Base-by-base conservation (phyloP, 2,329 filamentous ascomycete species). In the Talaromyces sp. region DNA sequence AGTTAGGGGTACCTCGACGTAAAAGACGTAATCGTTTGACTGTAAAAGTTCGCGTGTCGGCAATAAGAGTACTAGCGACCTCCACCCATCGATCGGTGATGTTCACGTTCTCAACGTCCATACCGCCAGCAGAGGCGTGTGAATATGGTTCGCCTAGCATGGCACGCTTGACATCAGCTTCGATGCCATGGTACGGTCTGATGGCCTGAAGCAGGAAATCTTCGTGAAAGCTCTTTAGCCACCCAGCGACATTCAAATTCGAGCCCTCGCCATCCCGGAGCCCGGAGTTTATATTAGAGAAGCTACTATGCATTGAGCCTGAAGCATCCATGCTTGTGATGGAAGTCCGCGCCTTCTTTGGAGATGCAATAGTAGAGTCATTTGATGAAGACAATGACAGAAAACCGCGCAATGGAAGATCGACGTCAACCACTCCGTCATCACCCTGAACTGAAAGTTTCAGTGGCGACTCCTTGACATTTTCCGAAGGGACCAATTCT, bases 401-500 rank as follows among this genome's bases (percentile, higher is more conserved):
- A 71, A 79, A 78, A 9, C 79, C 80, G 40, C 80, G 79, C 19
- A 84, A 69, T 2, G 80, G 79, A 46, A 84, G 77, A 58, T 84
- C 81, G 52, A 85, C 81, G 63, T 85, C 82, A 31, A 85, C 80
- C n/a, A 84, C 78, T 1, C 82, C 82, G 62, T 85, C 82, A 28
- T 80, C 78, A 46, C 80, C 77, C 41, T 81, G 80, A n/a, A 83
- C 79, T 0, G 79, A 82, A 19, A 83, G 65, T 63, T 81, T 82
- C 54, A 83, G 63, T 8, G 75, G 76, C 10, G 77, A 76, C 43
- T 79, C 77, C 46, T 76, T 69, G 6, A 63, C 61, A 57, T 73
- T 65, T 33, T 71, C 67, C 4, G 61, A 64, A 8, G 67, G 66
- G 21, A 64, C 67, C 33, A 66, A 61, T 36, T 70, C 69, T 43